Percentiles rank a stretch among this genome's conserved stretches.
phyloP scores from a whole-genome alignment of 805 yeast species.

The Cephaloascus fragrans region DNA sequence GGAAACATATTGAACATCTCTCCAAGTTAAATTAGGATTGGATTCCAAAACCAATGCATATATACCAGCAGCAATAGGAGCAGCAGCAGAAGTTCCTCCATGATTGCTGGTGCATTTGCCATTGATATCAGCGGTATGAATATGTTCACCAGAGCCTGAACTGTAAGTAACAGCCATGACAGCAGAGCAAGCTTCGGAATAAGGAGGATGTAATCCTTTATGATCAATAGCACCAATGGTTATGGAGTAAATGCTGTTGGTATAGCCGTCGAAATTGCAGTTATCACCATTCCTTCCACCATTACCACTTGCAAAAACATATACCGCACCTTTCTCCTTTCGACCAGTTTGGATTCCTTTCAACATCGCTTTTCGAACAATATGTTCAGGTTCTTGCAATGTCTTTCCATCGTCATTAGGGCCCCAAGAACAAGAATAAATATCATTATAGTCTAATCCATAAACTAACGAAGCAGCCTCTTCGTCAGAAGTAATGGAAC shows the following conservation, averaged over 20 bases:
- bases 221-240: slow-evolving; percentile 93
- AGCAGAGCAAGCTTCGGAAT: slow-evolving; percentile 90
- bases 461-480: slow-evolving; percentile 86
- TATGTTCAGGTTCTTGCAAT: slow-evolving; percentile 71
- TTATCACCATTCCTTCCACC: slow-evolving; percentile 80
- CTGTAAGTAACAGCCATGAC: slow-evolving; percentile 90
- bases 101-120: slow-evolving; percentile 62
- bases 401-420: slow-evolving; percentile 89
- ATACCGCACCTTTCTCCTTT: slow-evolving; percentile 69
- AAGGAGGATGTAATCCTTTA: slow-evolving; percentile 77
- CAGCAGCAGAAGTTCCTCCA: slow-evolving; percentile 98
- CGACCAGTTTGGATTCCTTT: slow-evolving; percentile 83
- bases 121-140: slow-evolving; percentile 77
- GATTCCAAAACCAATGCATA: slow-evolving; percentile 75
- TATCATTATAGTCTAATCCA: slow-evolving; percentile 77
- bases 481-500: slow-evolving; percentile 69
- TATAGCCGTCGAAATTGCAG: slow-evolving; percentile 96
- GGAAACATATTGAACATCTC: slow-evolving; percentile 84
- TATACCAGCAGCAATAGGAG: slow-evolving; percentile 96
- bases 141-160: slow-evolving; percentile 83
- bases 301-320: slow-evolving; percentile 94
- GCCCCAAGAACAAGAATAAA: slow-evolving; percentile 98
- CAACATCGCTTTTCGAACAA: slow-evolving; percentile 76
- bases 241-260: slow-evolving; percentile 88
- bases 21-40: slow-evolving; percentile 87